Evolutionary conservation across 768 basidiomycete genomes (phyloP).

Genomic region (Podaxis sp.): DNA sequence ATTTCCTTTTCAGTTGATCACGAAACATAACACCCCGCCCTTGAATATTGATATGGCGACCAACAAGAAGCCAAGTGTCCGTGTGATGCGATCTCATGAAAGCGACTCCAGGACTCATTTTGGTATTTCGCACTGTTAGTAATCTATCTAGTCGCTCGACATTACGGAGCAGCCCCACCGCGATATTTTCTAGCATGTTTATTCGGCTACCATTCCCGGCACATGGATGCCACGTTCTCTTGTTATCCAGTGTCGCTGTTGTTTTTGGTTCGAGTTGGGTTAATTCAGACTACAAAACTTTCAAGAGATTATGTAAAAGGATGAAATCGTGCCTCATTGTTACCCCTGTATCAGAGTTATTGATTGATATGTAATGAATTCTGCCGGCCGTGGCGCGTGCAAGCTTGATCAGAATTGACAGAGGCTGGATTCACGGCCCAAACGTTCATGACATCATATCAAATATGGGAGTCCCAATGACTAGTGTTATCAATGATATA

Average conservation of each 20-base stretch:
- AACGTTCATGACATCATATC: neutral
- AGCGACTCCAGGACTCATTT: neutral
- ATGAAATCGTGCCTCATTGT: neutral
- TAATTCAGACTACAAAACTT: neutral
- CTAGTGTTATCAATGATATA: neutral
- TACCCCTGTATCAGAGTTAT: neutral
- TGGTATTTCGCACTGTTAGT: neutral
- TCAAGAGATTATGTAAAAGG: neutral
- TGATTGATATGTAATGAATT: neutral
- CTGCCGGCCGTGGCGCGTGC: neutral
- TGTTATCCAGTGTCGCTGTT: neutral
- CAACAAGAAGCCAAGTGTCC: neutral
- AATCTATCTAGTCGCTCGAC: neutral
- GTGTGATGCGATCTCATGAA: neutral
- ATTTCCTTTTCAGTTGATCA: neutral
- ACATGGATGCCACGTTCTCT: constrained; percentile 1
- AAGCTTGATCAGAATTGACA: neutral
- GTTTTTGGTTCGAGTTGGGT: neutral
- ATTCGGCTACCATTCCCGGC: neutral
- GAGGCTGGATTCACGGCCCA: neutral
- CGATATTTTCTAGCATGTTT: neutral
- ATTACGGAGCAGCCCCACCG: neutral
- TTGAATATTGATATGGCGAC: neutral
- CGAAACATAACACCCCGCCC: neutral
- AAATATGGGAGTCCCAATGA: neutral